These are phyloP conservation scores for Kodamaea sp. DNA, from an alignment of 1,139 yeast genomes.

Conservation along the genomic window DNA sequence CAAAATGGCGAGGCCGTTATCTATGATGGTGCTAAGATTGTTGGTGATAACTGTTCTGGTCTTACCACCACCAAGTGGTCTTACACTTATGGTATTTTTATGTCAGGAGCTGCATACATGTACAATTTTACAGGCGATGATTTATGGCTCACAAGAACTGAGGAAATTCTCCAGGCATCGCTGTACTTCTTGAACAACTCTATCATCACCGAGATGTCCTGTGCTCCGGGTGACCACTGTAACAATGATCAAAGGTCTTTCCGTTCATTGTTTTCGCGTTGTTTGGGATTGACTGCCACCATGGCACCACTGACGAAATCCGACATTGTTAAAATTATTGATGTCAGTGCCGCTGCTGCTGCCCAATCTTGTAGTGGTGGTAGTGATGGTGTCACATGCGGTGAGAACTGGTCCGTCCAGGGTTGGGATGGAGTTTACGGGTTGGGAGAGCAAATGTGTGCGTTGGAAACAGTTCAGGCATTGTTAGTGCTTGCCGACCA, in stretches of 20 bases:
- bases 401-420: conserved; percentile 67
- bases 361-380: conserved; percentile 87
- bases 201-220: conserved; percentile 79
- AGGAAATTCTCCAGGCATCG: conserved; percentile 53
- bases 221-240: conserved; percentile 56
- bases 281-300: conserved; percentile 71
- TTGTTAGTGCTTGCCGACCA: conserved; percentile 47
- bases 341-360: conserved; percentile 73
- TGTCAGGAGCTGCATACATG: conserved; percentile 81
- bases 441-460: conserved; percentile 92
- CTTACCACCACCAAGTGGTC: conserved; percentile 75
- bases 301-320: conserved; percentile 65
- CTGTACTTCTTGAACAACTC: conserved; percentile 58
- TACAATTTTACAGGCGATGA: conserved; percentile 72
- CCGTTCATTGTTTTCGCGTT: conserved; percentile 78
- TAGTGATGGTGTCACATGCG: conserved; percentile 86
- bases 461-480: conserved; percentile 75
- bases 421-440: conserved; percentile 86
- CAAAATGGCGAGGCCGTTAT: conserved; percentile 45
- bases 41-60: conserved; percentile 56
- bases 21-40: conserved; percentile 76
- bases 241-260: conserved; percentile 89
- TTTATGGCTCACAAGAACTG: conserved; percentile 66
- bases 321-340: conserved; percentile 49
- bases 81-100: conserved; percentile 79